phyloP scores from a whole-genome alignment of 805 yeast genomes.

The Candida gorgasii region DNA sequence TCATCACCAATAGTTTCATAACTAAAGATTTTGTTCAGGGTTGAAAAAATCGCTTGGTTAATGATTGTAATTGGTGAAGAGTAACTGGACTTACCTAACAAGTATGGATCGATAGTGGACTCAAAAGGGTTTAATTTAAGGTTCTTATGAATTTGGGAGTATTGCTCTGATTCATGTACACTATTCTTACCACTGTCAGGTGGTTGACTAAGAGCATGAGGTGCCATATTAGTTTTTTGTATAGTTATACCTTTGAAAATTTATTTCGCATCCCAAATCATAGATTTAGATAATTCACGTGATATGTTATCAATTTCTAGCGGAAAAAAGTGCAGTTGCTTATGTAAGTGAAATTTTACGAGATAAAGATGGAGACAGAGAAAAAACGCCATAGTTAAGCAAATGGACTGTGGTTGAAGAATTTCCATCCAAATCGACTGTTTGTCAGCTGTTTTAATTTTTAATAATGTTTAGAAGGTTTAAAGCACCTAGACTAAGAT shows the following conservation, averaged over 20 bases:
- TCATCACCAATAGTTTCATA: slow-evolving; percentile 68
- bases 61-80: slow-evolving; percentile 57
- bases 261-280: background rate
- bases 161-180: background rate
- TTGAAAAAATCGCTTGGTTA: slow-evolving; percentile 53
- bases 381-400: background rate
- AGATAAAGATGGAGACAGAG: background rate
- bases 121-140: slow-evolving; percentile 52
- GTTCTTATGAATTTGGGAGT: background rate
- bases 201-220: slow-evolving; percentile 16
- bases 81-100: slow-evolving; percentile 48
- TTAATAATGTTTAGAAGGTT: slow-evolving; percentile 2
- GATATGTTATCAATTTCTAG: slow-evolving; percentile 18
- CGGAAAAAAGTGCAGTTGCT: background rate
- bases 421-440: no score
- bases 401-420: background rate
- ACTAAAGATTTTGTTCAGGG: slow-evolving; percentile 58
- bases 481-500: background rate
- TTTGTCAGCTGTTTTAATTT: no score
- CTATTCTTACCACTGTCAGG: background rate
- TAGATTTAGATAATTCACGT: slow-evolving; percentile 13
- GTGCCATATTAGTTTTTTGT: slow-evolving; percentile 13
- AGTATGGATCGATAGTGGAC: slow-evolving; percentile 55
- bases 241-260: background rate
- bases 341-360: background rate